A percentile compares a stretch with the other conserved stretches of the same genome.
phyloP scores from a whole-genome alignment of 1,139 yeast genomes.

The Nakaseomyces sp. region DNA sequence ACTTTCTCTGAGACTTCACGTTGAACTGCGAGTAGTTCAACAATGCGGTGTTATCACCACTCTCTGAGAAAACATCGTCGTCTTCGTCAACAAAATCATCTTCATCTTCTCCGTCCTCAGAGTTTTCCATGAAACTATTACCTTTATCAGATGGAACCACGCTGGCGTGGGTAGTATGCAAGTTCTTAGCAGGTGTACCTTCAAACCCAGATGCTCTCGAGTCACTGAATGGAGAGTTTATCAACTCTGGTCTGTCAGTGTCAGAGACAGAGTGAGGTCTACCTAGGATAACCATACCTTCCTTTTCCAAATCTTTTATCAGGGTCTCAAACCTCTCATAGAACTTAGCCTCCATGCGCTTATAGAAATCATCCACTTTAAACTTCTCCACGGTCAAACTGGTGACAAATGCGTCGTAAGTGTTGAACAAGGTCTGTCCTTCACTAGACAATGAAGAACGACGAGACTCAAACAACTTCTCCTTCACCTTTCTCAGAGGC shows the following conservation, averaged over 20 bases:
- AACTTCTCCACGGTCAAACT: conserved; percentile 48
- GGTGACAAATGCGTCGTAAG: conserved; percentile 39
- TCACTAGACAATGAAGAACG: conserved; percentile 27
- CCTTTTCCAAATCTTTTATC: conserved; percentile 37
- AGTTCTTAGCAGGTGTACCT: neutral
- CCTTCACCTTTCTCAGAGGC: conserved; percentile 12
- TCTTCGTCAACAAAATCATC: conserved; percentile 29
- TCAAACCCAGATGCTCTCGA: neutral
- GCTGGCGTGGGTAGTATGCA: neutral
- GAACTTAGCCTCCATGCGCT: conserved; percentile 42
- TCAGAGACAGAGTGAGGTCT: conserved; percentile 2
- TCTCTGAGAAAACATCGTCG: conserved; percentile 27
- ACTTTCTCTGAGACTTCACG: conserved; percentile 35
- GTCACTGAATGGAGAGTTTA: neutral
- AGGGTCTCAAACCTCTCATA: conserved; percentile 44
- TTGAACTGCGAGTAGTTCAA: conserved; percentile 33
- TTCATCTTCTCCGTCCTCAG: conserved; percentile 25
- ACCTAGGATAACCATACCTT: conserved; percentile 14
- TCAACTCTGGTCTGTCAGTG: neutral
- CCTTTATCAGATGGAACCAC: neutral
- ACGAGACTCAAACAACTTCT: conserved; percentile 18
- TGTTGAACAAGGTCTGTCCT: conserved; percentile 21
- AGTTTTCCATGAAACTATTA: neutral
- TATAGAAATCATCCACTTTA: conserved; percentile 55
- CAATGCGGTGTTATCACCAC: conserved; percentile 33